phyloP scores from a whole-genome alignment of 345 rosid species.

The Citrus sinensis region DVS_A1.0 CM039162.1:5588001-5588500 shows the following conservation, averaged over 20 bases:
- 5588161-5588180: neutral
- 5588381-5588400: conserved; percentile 94
- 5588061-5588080: neutral
- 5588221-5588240: neutral
- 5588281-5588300: neutral
- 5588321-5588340: neutral
- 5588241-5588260: neutral
- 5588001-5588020: neutral
- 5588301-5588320: neutral
- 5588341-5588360: neutral
- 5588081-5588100: neutral
- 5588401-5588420: conserved; percentile 95
- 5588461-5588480: conserved; percentile 97
- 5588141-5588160: neutral
- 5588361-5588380: neutral
- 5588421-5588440: conserved; percentile 90
- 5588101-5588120: neutral
- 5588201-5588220: neutral
- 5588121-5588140: neutral
- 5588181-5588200: neutral
- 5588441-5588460: conserved; percentile 96
- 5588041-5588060: neutral
- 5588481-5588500: conserved; percentile 91
- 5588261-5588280: neutral
- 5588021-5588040: neutral